phyloP scores from a whole-genome alignment of 345 rosid genomes.

The Carallia pectinifolia region DNA sequence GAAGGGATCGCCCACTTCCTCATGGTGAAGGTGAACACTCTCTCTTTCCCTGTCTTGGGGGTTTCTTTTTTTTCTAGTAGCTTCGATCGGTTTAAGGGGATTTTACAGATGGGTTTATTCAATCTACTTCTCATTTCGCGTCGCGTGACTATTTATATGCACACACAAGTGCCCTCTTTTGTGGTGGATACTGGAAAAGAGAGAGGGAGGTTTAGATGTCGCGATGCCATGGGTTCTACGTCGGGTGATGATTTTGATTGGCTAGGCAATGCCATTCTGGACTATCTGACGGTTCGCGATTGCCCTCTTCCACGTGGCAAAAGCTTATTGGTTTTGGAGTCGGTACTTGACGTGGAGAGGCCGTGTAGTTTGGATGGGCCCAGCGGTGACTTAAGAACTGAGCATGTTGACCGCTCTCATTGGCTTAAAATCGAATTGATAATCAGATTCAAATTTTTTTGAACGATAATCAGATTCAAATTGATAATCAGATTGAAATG shows the following conservation, averaged over 20 bases:
- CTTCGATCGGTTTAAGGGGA: constrained; percentile 15
- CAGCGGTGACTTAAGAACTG: constrained; percentile 9
- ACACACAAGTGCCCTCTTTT: background rate
- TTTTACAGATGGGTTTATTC: background rate
- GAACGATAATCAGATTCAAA: too few relatives aligned
- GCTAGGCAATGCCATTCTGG: constrained; percentile 34
- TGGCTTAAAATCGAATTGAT: too few relatives aligned
- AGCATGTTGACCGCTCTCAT: too few relatives aligned
- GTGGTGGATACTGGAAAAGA: constrained; percentile 8
- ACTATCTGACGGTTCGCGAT: constrained; percentile 37
- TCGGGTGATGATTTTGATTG: constrained; percentile 10
- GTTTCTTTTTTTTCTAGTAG: constrained; percentile 10
- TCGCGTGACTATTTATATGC: background rate
- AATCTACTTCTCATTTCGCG: background rate
- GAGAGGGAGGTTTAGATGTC: constrained; percentile 8
- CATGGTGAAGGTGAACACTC: constrained; percentile 33
- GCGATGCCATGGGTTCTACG: background rate
- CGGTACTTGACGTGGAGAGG: constrained; percentile 51
- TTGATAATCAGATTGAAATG: too few relatives aligned
- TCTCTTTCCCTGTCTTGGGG: background rate
- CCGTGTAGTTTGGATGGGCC: constrained; percentile 16
- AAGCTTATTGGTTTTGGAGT: constrained; percentile 21
- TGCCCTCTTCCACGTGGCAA: constrained; percentile 21
- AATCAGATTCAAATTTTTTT: too few relatives aligned
- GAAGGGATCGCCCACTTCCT: constrained; percentile 91